These are phyloP conservation scores for Phialophora verrucosa DNA, from an alignment of 2,329 filamentous ascomycete genomes.

Conservation along the genomic window DNA sequence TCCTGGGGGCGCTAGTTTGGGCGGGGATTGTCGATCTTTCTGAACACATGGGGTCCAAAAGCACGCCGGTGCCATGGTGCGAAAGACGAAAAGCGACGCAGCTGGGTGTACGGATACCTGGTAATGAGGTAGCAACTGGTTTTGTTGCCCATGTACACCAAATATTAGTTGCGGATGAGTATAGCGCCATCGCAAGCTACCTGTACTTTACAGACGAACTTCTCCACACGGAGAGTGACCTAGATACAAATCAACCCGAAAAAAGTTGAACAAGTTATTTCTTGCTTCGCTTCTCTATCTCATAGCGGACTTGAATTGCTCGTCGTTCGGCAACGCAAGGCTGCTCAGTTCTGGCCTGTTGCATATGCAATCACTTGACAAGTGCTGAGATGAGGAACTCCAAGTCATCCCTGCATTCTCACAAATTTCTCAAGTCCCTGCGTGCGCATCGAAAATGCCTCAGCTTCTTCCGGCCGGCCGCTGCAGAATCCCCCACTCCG, in stretches of 20 bases:
- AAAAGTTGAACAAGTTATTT: conserved; percentile 19
- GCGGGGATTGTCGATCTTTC: conserved; percentile 19
- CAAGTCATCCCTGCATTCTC: background rate
- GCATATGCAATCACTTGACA: conserved; percentile 5
- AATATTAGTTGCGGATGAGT: conserved; percentile 12
- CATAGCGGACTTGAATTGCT: background rate
- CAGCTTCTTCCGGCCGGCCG: conserved; percentile 7
- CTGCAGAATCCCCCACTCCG: conserved; percentile 14
- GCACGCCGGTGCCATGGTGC: conserved; percentile 1
- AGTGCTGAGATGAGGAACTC: conserved; percentile 5
- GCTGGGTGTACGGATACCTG: conserved; percentile 3
- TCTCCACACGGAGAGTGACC: conserved; percentile 6
- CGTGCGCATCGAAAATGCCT: conserved; percentile 11
- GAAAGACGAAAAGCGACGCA: conserved; percentile 8
- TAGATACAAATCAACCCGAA: conserved; percentile 11
- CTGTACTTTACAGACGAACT: conserved; percentile 20
- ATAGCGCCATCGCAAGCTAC: conserved; percentile 5
- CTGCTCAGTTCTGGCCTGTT: conserved; percentile 3
- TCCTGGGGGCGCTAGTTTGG: conserved; percentile 9
- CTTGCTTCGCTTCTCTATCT: conserved; percentile 12
- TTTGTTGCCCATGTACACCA: conserved; percentile 26
- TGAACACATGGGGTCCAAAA: conserved; percentile 11
- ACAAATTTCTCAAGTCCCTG: background rate
- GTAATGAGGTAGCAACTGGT: conserved; percentile 18
- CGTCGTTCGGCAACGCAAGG: background rate